A percentile compares a stretch with the other conserved stretches of the same genome.
Conservation (phyloP, 2,329 filamentous ascomycete genomes). For the Aspergillus niger region DNA sequence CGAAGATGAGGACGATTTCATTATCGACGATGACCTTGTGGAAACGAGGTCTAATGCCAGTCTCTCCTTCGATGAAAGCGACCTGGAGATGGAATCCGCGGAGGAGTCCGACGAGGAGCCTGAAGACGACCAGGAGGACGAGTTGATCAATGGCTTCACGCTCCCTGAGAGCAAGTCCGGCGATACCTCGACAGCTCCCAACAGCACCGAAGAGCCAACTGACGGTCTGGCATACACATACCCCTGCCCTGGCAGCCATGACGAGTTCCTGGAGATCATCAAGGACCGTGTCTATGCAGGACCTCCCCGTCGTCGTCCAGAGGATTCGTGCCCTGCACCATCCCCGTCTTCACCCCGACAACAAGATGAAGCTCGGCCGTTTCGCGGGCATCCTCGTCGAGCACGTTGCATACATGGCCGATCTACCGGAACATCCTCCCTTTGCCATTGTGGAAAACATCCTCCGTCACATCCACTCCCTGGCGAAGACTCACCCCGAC, state of each 20-base stretch:
- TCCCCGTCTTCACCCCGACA: constrained; percentile 77
- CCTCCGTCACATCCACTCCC: constrained; percentile 86
- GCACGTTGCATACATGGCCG: constrained; percentile 62
- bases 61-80: constrained; percentile 43
- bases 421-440: constrained; percentile 53
- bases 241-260: constrained; percentile 75
- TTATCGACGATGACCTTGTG: constrained; percentile 85
- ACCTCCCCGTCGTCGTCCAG: constrained; percentile 78
- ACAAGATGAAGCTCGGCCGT: constrained; percentile 76
- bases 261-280: constrained; percentile 69
- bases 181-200: constrained; percentile 32
- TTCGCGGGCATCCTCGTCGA: constrained; percentile 53
- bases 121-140: constrained; percentile 61
- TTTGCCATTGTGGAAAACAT: constrained; percentile 75
- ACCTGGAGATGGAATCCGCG: constrained; percentile 60
- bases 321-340: constrained; percentile 91
- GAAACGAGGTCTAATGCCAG: constrained; percentile 70
- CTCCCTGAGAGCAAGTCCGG: constrained; percentile 31
- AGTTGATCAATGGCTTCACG: constrained; percentile 71
- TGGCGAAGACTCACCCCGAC: constrained; percentile 81
- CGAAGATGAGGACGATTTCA: constrained; percentile 92
- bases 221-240: constrained; percentile 77
- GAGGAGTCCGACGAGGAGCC: constrained; percentile 58
- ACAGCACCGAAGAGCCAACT: constrained; percentile 48
- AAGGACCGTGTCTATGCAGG: constrained; percentile 61